phyloP scores from a whole-genome alignment of 208 protist species.

The Leishmania martiniquensis region DNA sequence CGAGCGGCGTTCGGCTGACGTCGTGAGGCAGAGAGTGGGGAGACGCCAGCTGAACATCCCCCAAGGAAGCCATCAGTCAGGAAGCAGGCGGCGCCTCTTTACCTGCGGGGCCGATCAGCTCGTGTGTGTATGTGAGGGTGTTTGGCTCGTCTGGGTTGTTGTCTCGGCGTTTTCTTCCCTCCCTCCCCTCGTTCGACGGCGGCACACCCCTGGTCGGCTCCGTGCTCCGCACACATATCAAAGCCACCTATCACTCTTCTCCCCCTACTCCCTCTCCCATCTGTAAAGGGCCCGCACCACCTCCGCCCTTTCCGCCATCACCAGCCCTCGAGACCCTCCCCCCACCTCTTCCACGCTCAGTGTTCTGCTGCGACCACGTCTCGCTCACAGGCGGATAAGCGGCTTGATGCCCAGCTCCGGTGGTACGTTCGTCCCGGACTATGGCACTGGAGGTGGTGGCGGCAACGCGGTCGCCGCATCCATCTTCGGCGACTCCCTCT shows the following conservation, averaged over 20 bases:
- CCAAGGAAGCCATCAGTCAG: no score
- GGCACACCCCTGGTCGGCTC: neutral
- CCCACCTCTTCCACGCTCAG: neutral
- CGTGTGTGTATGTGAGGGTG: neutral
- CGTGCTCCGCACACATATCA: neutral
- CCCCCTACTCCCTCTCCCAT: neutral
- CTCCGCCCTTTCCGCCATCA: neutral
- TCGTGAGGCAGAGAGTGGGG: no score
- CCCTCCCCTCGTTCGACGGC: neutral
- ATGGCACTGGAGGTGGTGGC: constrained; percentile 16
- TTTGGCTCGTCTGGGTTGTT: no score
- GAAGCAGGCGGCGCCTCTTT: no score
- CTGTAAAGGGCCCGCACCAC: neutral
- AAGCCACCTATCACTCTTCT: constrained; percentile 11
- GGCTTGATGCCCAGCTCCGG: neutral
- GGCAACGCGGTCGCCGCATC: neutral
- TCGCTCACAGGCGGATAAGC: neutral
- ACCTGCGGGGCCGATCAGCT: neutral
- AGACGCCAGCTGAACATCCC: no score
- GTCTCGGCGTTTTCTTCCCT: no score
- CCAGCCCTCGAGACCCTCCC: neutral
- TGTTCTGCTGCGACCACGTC: neutral
- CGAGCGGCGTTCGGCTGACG: no score
- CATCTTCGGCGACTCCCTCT: neutral
- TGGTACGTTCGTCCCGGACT: constrained; percentile 9